Evolutionary conservation across 2,329 filamentous ascomycete species (phyloP), one percentile per base, ranked within the genome.

Genomic region (Colletotrichum falcatum): DNA sequence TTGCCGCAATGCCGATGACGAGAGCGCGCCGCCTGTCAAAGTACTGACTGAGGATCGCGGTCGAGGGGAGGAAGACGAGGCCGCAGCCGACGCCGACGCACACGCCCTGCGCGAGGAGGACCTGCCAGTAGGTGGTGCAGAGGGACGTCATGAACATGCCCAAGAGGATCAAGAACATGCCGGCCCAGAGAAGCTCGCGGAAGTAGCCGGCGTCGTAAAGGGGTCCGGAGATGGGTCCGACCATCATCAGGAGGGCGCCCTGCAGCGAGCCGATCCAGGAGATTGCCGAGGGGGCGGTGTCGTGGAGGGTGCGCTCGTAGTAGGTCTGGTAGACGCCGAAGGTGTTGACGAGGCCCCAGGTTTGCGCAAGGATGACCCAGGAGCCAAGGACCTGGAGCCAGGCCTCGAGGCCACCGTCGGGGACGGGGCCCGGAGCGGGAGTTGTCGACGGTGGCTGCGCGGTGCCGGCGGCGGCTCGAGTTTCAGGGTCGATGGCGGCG

Each of bases 81-180:
- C 80, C 79, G 59, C 78, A 79, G 49, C 82, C 82, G 3, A 81
- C 59, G 48, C 81, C 81, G 26, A 81, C 72, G 73, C 79, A 81
- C n/a, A 83, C 61, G 7, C 78, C 81, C 72, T 83, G 81, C 0
- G 80, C 76, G 16, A 83, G 76, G 44, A 83, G 66, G 33, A 83
- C 68, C 30, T 83, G 84, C 75, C 81, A 86, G 75, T 84, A 86
- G 26, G 78, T 71, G 0, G 78, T 80, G 74, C 79, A 82, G 33
- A 87, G 76, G n/a, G 81, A 83, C 2, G 81, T 80, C 78, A 86
- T 82, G 75, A 86, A 82, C 71, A 83, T 75, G 59, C 83, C 83
- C 46, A 82, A 65, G 33, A 80, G 75, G 65, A 83, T 77, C 54
- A 83, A 76, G 44, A 79, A 72, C 4, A 79, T 74, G 6, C 83